Evolutionary conservation across 495 filamentous ascomycete genomes (phyloP).

Genomic region (Podospora pseudoanserina): DNA sequence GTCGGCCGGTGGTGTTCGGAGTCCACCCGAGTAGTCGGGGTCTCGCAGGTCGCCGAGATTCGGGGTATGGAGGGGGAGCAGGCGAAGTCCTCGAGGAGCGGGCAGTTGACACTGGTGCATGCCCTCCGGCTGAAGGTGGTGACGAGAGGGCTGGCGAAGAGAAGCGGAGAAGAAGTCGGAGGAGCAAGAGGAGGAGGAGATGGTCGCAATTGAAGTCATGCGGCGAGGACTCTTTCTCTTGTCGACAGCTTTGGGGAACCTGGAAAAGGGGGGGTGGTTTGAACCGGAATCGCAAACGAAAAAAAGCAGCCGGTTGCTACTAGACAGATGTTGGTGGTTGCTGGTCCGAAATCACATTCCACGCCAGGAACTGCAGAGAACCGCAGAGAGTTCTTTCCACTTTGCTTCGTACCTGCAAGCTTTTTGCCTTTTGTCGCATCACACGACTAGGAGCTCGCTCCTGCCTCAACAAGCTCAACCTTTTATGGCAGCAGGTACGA

Average conservation of each 20-base stretch:
- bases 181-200: background rate
- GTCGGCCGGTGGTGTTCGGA: constrained; percentile 51
- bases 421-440: background rate
- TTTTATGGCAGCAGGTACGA: background rate
- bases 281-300: background rate
- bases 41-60: background rate
- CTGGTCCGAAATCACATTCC: background rate
- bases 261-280: background rate
- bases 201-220: constrained; percentile 24
- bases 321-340: background rate
- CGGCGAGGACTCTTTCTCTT: constrained; percentile 5
- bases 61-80: background rate
- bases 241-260: too few species aligned
- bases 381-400: background rate
- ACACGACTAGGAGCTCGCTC: background rate
- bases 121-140: background rate
- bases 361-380: background rate
- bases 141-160: constrained; percentile 14
- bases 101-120: constrained; percentile 2
- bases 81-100: background rate
- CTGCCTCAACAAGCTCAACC: background rate
- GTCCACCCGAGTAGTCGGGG: constrained; percentile 28
- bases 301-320: too few species aligned
- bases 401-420: background rate
- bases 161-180: background rate